A percentile compares a stretch with the other conserved stretches of the same genome.
These are phyloP conservation scores for Cyclotella choctawhatcheeana DNA, from an alignment of 108 stramenopile species.

Conservation along the genomic window DNA sequence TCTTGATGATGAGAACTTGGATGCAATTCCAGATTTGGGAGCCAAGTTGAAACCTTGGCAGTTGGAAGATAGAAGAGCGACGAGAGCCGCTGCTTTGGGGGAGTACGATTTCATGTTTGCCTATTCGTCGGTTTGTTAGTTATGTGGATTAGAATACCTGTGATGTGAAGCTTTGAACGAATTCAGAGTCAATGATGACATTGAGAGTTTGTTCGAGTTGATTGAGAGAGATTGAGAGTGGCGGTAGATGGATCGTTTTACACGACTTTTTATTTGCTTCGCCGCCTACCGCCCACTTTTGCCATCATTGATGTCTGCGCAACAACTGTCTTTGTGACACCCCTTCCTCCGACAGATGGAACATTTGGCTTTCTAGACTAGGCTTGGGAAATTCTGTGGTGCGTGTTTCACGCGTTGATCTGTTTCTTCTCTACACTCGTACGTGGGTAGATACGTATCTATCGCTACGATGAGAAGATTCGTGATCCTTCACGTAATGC, in stretches of 20 bases:
- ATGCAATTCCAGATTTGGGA: background rate
- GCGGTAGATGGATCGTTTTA: background rate
- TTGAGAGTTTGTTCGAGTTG: too few species aligned
- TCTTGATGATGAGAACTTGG: background rate
- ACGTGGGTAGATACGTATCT: too few species aligned
- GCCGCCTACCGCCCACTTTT: too few species aligned
- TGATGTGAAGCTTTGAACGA: too few species aligned
- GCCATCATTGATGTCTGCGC: background rate
- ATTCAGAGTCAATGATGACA: background rate
- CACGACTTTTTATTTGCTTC: too few species aligned
- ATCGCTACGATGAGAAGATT: too few species aligned
- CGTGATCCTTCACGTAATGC: background rate
- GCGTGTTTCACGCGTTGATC: background rate
- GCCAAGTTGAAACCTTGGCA: background rate
- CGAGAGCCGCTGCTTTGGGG: constrained; percentile 11
- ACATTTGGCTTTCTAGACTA: too few species aligned
- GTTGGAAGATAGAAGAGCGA: constrained; percentile 2
- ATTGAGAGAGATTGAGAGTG: too few species aligned
- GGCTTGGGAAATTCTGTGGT: too few species aligned
- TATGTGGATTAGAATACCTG: too few species aligned
- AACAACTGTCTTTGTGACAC: background rate
- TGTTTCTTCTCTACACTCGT: too few species aligned
- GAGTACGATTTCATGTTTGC: constrained; percentile 1
- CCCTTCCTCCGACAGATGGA: too few species aligned
- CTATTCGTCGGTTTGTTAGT: background rate